phyloP scores from a whole-genome alignment of 768 basidiomycete genomes.

The Pisolithus microcarpus region DNA sequence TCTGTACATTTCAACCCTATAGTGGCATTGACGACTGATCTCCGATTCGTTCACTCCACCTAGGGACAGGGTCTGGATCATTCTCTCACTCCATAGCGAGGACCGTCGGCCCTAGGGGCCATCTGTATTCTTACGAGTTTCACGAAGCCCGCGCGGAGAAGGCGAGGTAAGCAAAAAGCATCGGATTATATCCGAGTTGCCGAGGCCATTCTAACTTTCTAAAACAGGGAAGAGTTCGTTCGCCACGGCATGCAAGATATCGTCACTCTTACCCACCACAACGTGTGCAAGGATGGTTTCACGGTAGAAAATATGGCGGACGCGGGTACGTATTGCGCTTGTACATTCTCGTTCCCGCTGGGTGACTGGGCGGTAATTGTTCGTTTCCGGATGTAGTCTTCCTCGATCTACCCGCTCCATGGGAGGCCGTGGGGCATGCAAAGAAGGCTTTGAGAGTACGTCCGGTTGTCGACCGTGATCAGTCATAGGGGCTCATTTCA shows the following conservation, averaged over 20 bases:
- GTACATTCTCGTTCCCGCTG: neutral
- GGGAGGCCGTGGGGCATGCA: slow-evolving; percentile 90
- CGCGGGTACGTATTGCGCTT: slow-evolving; percentile 48
- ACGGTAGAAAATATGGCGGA: slow-evolving; percentile 69
- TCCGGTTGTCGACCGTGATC: slow-evolving; percentile 6
- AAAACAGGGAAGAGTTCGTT: slow-evolving; percentile 75
- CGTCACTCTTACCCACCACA: slow-evolving; percentile 77
- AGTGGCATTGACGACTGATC: neutral
- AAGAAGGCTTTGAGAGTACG: slow-evolving; percentile 74
- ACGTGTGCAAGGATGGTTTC: slow-evolving; percentile 99
- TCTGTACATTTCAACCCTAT: neutral
- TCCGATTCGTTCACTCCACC: slow-evolving; percentile 1
- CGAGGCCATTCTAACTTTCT: neutral
- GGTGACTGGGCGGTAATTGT: neutral
- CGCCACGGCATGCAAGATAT: slow-evolving; percentile 72
- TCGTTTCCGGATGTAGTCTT: slow-evolving; percentile 55
- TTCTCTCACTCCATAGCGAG: slow-evolving; percentile 86
- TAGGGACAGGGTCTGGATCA: slow-evolving; percentile 88
- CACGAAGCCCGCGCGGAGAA: slow-evolving; percentile 80
- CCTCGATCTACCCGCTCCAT: slow-evolving; percentile 97
- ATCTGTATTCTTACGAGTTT: slow-evolving; percentile 89
- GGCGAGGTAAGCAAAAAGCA: slow-evolving; percentile 52
- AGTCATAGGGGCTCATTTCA: neutral
- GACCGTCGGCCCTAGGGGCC: slow-evolving; percentile 67
- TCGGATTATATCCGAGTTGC: neutral